phyloP scores from a whole-genome alignment of 768 basidiomycete genomes.

The Trametes cingulata region DNA sequence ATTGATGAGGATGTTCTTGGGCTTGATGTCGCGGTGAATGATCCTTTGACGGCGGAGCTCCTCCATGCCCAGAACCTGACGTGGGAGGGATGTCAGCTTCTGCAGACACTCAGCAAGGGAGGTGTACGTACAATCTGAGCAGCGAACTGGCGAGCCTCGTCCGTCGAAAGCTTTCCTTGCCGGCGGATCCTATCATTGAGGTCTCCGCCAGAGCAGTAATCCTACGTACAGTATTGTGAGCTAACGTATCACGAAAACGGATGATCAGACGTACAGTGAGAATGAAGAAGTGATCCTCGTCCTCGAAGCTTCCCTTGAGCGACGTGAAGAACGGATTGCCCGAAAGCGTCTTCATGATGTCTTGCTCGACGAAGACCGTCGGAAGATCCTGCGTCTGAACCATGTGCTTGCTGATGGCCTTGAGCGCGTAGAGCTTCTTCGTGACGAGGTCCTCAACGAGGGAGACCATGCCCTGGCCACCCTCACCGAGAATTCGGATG shows the following conservation, averaged over 20 bases:
- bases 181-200: constrained; percentile 3
- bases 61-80: constrained; percentile 19
- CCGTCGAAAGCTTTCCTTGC: constrained; percentile 8
- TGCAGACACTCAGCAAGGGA: background rate
- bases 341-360: constrained; percentile 8
- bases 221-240: background rate
- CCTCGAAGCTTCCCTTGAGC: constrained; percentile 19
- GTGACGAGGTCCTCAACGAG: constrained; percentile 22
- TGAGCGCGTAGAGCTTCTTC: constrained; percentile 67
- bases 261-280: constrained; percentile 1
- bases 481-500: constrained; percentile 20
- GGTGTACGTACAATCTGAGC: constrained; percentile 44
- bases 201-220: constrained; percentile 10
- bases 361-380: constrained; percentile 14
- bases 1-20: constrained; percentile 28
- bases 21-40: constrained; percentile 34
- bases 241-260: background rate
- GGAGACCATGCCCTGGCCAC: constrained; percentile 23
- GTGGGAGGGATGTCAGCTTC: background rate
- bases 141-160: constrained; percentile 8
- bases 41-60: constrained; percentile 10
- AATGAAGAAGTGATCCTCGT: constrained; percentile 15
- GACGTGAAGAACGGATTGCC: constrained; percentile 3
- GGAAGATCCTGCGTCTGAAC: constrained; percentile 74
- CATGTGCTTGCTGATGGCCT: constrained; percentile 94